Percentiles rank a stretch among this genome's conserved stretches.
Evolutionary conservation across 2,329 filamentous ascomycete species (phyloP).

Genomic region (Fusarium sp.): DNA sequence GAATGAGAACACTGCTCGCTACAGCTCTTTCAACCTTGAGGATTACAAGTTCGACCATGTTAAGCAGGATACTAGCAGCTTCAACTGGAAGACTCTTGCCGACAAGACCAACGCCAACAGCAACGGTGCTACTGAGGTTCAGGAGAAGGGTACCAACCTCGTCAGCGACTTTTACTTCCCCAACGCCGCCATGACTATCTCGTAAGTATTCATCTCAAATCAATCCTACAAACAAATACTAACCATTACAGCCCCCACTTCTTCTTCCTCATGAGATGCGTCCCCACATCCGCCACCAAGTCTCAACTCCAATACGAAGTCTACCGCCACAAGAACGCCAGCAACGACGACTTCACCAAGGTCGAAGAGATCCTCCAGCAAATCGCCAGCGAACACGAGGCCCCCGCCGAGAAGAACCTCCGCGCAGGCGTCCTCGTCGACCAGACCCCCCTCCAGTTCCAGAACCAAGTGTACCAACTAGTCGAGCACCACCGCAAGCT

Average conservation of each 20-base stretch:
- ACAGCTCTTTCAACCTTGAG: slow-evolving; percentile 59
- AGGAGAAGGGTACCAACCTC: slow-evolving; percentile 16
- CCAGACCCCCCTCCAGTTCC: slow-evolving; percentile 25
- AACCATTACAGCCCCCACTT: slow-evolving; percentile 51
- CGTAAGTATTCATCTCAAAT: slow-evolving; percentile 60
- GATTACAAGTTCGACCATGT: slow-evolving; percentile 67
- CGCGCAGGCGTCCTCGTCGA: slow-evolving; percentile 13
- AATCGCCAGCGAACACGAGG: slow-evolving; percentile 25
- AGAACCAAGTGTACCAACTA: slow-evolving; percentile 34
- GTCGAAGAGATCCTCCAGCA: slow-evolving; percentile 21
- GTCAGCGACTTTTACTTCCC: slow-evolving; percentile 42
- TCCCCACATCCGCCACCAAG: slow-evolving; percentile 23
- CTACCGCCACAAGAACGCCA: slow-evolving; percentile 34
- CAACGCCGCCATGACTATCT: slow-evolving; percentile 35
- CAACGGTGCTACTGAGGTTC: slow-evolving; percentile 20
- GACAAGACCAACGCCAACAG: slow-evolving; percentile 28
- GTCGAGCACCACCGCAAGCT: slow-evolving; percentile 34
- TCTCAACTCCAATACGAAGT: slow-evolving; percentile 32
- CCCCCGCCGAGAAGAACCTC: slow-evolving; percentile 23
- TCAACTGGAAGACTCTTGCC: slow-evolving; percentile 70
- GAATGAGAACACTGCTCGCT: slow-evolving; percentile 58
- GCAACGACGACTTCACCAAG: slow-evolving; percentile 22
- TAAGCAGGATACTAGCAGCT: slow-evolving; percentile 65
- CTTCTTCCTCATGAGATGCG: slow-evolving; percentile 31
- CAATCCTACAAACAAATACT: slow-evolving; percentile 47